These are phyloP conservation scores for Neurospora tetrasperma DNA, from an alignment of 495 filamentous ascomycete genomes.

Conservation along the genomic window DNA sequence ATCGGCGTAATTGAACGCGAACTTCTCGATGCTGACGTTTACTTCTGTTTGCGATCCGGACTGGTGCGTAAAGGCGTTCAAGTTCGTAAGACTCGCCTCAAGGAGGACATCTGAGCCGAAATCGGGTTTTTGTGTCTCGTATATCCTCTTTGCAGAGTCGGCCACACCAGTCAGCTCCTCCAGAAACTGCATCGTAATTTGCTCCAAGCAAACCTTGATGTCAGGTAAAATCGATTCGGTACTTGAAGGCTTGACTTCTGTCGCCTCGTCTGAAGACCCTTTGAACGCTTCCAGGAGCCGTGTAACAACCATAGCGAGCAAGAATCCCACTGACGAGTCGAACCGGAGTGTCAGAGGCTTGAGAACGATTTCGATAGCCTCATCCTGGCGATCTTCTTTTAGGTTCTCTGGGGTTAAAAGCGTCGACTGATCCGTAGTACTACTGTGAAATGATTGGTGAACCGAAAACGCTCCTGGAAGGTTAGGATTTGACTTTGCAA, in stretches of 20 bases:
- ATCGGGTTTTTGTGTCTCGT: constrained; percentile 18
- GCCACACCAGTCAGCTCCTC: constrained; percentile 47
- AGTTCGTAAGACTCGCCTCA: constrained; percentile 34
- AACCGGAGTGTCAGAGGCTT: constrained; percentile 48
- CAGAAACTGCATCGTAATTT: constrained; percentile 52
- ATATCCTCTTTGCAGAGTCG: constrained; percentile 27
- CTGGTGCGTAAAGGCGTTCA: constrained; percentile 29
- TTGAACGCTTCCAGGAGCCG: constrained; percentile 39
- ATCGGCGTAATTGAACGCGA: constrained; percentile 62
- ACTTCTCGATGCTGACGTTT: constrained; percentile 48
- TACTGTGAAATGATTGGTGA: constrained; percentile 15
- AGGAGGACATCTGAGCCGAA: constrained; percentile 40
- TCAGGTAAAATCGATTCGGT: constrained; percentile 21
- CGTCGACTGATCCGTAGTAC: not conserved
- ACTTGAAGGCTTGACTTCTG: constrained; percentile 14
- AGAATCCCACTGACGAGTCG: constrained; percentile 59
- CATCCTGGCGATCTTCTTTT: constrained; percentile 18
- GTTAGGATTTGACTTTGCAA: constrained; percentile 31
- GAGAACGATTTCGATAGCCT: constrained; percentile 43
- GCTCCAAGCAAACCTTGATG: constrained; percentile 42
- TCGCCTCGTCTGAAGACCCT: constrained; percentile 15
- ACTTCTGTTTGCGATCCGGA: constrained; percentile 26
- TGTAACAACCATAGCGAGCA: constrained; percentile 51
- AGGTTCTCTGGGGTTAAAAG: not conserved
- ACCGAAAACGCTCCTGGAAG: constrained; percentile 50